A percentile compares a stretch with the other conserved stretches of the same genome.
These are phyloP conservation scores for Podospora fimiseda DNA, from an alignment of 495 filamentous ascomycete species.

Conservation along the genomic window DNA sequence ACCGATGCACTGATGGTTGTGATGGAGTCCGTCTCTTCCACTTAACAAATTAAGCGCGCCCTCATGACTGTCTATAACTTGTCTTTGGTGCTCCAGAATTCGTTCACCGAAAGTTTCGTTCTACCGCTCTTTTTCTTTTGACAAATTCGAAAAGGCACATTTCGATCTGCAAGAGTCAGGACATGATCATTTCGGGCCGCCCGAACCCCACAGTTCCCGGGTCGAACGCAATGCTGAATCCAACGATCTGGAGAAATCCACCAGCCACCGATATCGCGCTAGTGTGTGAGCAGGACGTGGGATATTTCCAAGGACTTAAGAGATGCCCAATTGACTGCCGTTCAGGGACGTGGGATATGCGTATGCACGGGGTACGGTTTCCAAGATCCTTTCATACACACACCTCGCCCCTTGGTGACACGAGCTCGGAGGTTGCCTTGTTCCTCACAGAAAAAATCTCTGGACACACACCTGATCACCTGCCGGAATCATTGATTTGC, in stretches of 20 bases:
- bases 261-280: conserved; percentile 5
- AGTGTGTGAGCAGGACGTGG: neutral
- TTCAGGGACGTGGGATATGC: neutral
- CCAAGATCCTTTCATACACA: conserved; percentile 6
- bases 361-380: neutral
- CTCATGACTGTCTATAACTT: too few relatives aligned
- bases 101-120: too few relatives aligned
- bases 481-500: conserved; percentile 13
- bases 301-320: neutral
- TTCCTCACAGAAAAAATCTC: neutral
- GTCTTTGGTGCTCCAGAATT: too few relatives aligned
- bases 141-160: too few relatives aligned
- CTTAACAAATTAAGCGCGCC: too few relatives aligned
- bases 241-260: conserved; percentile 9
- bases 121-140: too few relatives aligned
- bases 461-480: conserved; percentile 17
- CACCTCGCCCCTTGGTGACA: neutral
- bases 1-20: neutral
- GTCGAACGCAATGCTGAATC: neutral
- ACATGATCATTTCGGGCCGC: neutral
- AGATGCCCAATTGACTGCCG: neutral
- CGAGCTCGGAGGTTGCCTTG: neutral
- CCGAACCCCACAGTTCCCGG: neutral
- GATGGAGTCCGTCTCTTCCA: too few relatives aligned
- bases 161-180: too few relatives aligned